phyloP scores from a whole-genome alignment of 345 rosid genomes.

The Trapa incisa region DNA sequence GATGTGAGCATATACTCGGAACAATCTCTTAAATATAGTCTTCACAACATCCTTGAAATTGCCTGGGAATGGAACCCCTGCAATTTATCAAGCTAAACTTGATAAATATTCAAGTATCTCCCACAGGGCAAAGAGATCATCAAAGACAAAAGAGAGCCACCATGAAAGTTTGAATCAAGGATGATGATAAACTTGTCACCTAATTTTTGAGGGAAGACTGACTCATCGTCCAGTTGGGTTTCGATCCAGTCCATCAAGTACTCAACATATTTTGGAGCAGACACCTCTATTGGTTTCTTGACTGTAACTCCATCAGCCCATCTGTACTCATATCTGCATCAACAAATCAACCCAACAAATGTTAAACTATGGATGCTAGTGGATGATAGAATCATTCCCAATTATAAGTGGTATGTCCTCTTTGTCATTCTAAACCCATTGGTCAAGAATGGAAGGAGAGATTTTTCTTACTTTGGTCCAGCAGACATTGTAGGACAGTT shows the following conservation, averaged over 20 bases:
- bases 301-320: constrained; percentile 66
- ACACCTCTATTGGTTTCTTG: constrained; percentile 65
- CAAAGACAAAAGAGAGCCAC: not conserved
- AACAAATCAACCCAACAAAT: not conserved
- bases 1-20: constrained; percentile 61
- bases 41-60: constrained; percentile 48
- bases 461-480: constrained; percentile 38
- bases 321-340: constrained; percentile 50
- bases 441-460: not conserved
- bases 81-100: not conserved
- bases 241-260: constrained; percentile 74
- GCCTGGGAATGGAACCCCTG: constrained; percentile 51
- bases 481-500: constrained; percentile 63
- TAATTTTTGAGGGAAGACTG: constrained; percentile 47
- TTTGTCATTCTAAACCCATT: not conserved
- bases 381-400: too few species aligned
- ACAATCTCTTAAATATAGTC: constrained; percentile 52
- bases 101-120: not conserved
- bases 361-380: not conserved
- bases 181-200: constrained; percentile 18
- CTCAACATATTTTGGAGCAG: constrained; percentile 66
- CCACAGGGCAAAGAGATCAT: not conserved
- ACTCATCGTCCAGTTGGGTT: constrained; percentile 49
- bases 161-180: not conserved
- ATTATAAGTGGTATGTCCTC: not conserved